Conservation (phyloP, 345 rosid genomes). For the Erucastrum elatum region DNA sequence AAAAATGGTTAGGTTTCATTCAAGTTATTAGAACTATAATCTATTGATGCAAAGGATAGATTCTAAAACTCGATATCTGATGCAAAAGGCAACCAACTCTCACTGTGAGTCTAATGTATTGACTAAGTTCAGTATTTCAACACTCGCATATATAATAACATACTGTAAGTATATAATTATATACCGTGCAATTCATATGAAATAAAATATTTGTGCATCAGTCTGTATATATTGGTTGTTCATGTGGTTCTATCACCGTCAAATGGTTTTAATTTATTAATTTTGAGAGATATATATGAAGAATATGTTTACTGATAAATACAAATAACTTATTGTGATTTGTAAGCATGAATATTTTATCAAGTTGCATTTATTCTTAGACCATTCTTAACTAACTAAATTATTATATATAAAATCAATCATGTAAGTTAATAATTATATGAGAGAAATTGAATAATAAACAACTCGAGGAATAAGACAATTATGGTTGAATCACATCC, state of each 20-base stretch:
- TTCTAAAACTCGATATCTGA: too few species aligned
- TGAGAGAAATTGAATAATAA: neutral
- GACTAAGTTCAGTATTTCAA: too few species aligned
- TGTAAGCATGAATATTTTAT: too few species aligned
- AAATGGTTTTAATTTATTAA: neutral
- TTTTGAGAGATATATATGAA: neutral
- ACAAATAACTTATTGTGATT: too few species aligned
- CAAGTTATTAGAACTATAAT: too few species aligned
- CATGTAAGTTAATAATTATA: neutral
- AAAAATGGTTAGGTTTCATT: too few species aligned
- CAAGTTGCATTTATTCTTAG: neutral
- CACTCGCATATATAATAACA: too few species aligned
- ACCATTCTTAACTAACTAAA: neutral
- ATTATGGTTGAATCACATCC: neutral
- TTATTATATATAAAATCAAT: neutral
- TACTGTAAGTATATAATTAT: too few species aligned
- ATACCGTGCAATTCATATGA: neutral
- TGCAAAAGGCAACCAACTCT: too few species aligned
- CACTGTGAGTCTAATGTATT: too few species aligned
- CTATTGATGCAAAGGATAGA: too few species aligned
- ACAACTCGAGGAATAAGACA: neutral
- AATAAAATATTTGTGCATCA: neutral
- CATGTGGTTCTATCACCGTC: neutral
- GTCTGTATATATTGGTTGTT: neutral
- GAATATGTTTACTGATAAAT: too few species aligned